These are phyloP conservation scores for Biscogniauxia mediterranea DNA, from an alignment of 2,329 filamentous ascomycete genomes.

Conservation along the genomic window DNA sequence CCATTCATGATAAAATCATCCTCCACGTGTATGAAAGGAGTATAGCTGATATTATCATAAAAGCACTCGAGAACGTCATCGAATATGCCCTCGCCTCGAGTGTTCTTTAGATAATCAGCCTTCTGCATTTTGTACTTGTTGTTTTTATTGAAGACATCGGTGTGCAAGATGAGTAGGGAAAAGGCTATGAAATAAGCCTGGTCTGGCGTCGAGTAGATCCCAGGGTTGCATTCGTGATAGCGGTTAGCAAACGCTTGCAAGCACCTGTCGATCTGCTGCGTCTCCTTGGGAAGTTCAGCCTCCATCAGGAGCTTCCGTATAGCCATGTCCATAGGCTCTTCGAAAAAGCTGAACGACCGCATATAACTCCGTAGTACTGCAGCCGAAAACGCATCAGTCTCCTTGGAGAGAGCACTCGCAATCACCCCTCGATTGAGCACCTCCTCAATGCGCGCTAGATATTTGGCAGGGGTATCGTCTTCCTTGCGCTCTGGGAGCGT, in stretches of 20 bases:
- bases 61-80: conserved; percentile 93
- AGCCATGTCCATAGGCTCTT: conserved; percentile 97
- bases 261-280: conserved; percentile 94
- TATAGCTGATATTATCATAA: conserved; percentile 98
- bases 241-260: conserved; percentile 92
- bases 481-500: conserved; percentile 77
- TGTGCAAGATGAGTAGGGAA: conserved; percentile 92
- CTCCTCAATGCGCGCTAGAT: conserved; percentile 80
- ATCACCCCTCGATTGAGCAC: conserved; percentile 78
- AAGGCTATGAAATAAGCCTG: conserved; percentile 98
- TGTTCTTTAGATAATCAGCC: conserved; percentile 91
- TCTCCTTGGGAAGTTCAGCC: conserved; percentile 92
- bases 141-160: conserved; percentile 99
- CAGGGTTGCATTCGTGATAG: conserved; percentile 97
- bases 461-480: conserved; percentile 86
- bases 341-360: conserved; percentile 91
- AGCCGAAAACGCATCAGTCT: conserved; percentile 77
- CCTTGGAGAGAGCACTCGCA: conserved; percentile 81
- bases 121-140: conserved; percentile 99
- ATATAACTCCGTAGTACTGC: conserved; percentile 91
- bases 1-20: conserved; percentile 81
- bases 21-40: conserved; percentile 96
- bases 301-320: conserved; percentile 95
- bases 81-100: conserved; percentile 84
- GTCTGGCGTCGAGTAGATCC: conserved; percentile 86